A percentile compares a stretch with the other conserved stretches of the same genome.
These are phyloP conservation scores for Globisporangium rhizosaccharum DNA, from an alignment of 352 stramenopile species.

Conservation along the genomic window DNA sequence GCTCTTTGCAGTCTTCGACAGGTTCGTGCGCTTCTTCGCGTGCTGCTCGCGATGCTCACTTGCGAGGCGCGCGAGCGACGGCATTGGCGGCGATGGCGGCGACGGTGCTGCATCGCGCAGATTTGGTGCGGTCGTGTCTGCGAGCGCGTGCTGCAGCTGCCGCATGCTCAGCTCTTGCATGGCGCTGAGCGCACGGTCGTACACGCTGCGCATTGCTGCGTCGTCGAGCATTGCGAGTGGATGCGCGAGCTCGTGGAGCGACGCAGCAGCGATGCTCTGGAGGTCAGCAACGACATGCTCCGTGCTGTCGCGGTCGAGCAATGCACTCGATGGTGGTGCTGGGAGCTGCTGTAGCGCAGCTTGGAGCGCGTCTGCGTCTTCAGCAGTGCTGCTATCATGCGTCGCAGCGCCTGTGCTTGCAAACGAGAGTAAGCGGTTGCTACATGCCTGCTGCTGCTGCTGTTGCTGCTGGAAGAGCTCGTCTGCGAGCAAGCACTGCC, in stretches of 20 bases:
- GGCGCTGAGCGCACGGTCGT: constrained; percentile 19
- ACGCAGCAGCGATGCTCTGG: constrained; percentile 1
- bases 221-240: constrained; percentile 22
- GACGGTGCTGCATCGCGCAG: background rate
- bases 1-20: constrained; percentile 71
- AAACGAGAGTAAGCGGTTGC: constrained; percentile 24
- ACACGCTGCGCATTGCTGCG: constrained; percentile 18
- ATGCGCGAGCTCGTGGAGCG: constrained; percentile 19
- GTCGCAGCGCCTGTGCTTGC: constrained; percentile 10
- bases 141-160: constrained; percentile 20
- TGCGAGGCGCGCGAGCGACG: background rate
- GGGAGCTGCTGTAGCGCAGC: constrained; percentile 26
- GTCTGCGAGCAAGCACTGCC: constrained; percentile 25
- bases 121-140: constrained; percentile 12
- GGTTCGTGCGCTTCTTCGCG: constrained; percentile 67
- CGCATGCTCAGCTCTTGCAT: constrained; percentile 32
- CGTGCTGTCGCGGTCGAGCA: background rate
- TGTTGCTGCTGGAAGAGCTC: constrained; percentile 16
- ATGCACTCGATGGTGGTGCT: background rate
- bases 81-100: background rate
- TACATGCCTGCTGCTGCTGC: constrained; percentile 14
- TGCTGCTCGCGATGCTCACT: constrained; percentile 2
- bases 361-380: constrained; percentile 19
- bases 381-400: constrained; percentile 1
- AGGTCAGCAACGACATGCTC: constrained; percentile 13